These are phyloP conservation scores for Xylariaceae sp. DNA, from an alignment of 2,329 filamentous ascomycete genomes.

Conservation along the genomic window DNA sequence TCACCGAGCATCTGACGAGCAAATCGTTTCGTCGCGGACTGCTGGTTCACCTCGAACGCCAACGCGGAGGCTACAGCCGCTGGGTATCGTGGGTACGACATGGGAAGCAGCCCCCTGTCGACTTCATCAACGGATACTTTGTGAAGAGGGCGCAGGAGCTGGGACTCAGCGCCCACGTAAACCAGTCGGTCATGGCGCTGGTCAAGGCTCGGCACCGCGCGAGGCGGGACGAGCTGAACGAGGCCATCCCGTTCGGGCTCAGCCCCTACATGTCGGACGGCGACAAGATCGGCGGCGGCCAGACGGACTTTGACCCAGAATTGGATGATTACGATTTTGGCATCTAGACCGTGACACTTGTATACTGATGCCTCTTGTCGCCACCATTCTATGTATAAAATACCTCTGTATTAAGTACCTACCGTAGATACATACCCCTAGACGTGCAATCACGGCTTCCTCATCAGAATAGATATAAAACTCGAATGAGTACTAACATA, in stretches of 20 bases:
- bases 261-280: conserved; percentile 19
- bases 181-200: conserved; percentile 64
- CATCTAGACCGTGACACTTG: no score
- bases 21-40: conserved; percentile 54
- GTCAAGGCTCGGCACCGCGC: conserved; percentile 59
- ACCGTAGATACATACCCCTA: no score
- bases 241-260: conserved; percentile 13
- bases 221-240: conserved; percentile 23
- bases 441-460: no score
- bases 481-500: no score
- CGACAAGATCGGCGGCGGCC: conserved; percentile 16
- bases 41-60: conserved; percentile 45
- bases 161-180: conserved; percentile 64
- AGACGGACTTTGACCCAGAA: conserved; percentile 5
- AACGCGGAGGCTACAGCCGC: conserved; percentile 50
- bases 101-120: conserved; percentile 64
- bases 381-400: no score
- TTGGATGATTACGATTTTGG: no score
- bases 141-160: conserved; percentile 63
- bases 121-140: conserved; percentile 86
- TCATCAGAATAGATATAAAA: no score
- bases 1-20: conserved; percentile 48
- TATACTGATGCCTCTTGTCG: no score
- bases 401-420: no score
- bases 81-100: conserved; percentile 61